phyloP scores from a whole-genome alignment of 441 rosid genomes.

The Gossypium schwendimanii region DNA sequence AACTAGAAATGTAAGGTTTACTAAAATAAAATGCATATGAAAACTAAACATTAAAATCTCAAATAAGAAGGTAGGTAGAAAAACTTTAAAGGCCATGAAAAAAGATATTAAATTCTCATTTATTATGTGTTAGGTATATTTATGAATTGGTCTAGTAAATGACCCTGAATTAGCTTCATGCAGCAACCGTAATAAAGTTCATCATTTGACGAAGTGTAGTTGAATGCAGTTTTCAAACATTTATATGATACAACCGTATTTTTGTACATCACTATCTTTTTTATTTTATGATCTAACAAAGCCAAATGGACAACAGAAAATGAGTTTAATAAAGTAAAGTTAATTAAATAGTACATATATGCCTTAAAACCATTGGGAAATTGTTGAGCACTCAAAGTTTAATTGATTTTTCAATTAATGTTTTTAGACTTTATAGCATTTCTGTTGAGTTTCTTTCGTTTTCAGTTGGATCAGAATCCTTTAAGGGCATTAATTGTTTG shows the following conservation, averaged over 20 bases:
- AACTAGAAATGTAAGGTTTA: neutral
- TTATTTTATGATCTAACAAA: neutral
- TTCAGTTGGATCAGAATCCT: conserved; percentile 1
- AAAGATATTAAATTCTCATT: conserved; percentile 27
- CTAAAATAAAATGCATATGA: neutral
- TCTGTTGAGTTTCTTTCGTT: neutral
- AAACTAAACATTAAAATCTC: conserved; percentile 5
- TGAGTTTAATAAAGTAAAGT: neutral
- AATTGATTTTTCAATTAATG: conserved; percentile 10
- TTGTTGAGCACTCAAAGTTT: conserved; percentile 20
- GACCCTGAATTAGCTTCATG: conserved; percentile 28
- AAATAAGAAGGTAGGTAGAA: conserved; percentile 23
- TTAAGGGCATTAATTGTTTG: neutral
- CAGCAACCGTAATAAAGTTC: conserved; percentile 18
- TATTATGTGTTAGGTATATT: conserved; percentile 37
- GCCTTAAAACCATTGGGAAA: neutral
- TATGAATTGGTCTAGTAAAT: conserved; percentile 33
- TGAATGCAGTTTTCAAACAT: conserved; percentile 47
- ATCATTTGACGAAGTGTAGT: conserved; percentile 33
- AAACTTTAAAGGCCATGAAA: conserved; percentile 23
- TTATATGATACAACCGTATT: conserved; percentile 40
- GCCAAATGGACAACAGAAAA: neutral
- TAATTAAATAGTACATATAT: neutral
- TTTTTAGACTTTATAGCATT: neutral
- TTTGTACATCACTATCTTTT: conserved; percentile 12